These are phyloP conservation scores for Ciborinia camelliae DNA, from an alignment of 2,329 filamentous ascomycete genomes.

Conservation along the genomic window DNA sequence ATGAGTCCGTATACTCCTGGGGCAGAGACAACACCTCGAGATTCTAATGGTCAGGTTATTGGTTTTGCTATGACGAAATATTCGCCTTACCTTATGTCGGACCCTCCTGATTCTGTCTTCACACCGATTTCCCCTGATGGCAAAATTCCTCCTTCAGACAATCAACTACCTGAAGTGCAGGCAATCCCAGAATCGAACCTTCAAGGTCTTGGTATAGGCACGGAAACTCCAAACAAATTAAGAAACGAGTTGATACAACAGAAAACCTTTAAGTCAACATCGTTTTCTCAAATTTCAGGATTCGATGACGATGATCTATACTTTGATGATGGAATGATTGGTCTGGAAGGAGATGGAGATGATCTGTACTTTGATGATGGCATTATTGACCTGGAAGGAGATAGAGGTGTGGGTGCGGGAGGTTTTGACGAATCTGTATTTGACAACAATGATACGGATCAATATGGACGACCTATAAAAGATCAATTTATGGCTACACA, in stretches of 20 bases:
- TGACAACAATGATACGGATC: slow-evolving; percentile 63
- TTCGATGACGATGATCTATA: slow-evolving; percentile 45
- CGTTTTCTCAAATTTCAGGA: slow-evolving; percentile 22
- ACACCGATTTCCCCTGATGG: slow-evolving; percentile 25
- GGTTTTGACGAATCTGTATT: slow-evolving; percentile 73
- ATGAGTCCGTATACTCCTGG: slow-evolving; percentile 50
- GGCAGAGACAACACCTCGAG: slow-evolving; percentile 52
- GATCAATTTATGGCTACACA: slow-evolving; percentile 32
- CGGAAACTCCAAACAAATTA: slow-evolving; percentile 8
- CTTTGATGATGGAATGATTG: slow-evolving; percentile 69
- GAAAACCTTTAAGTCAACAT: not conserved
- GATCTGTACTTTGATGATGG: slow-evolving; percentile 65
- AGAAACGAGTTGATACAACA: slow-evolving; percentile 11
- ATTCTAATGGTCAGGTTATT: slow-evolving; percentile 53
- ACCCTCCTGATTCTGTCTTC: slow-evolving; percentile 13
- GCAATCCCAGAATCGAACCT: not conserved
- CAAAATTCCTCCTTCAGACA: slow-evolving; percentile 11
- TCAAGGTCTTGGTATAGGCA: slow-evolving; percentile 30
- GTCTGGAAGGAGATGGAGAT: slow-evolving; percentile 46
- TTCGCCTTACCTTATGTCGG: slow-evolving; percentile 25
- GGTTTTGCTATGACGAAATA: slow-evolving; percentile 48
- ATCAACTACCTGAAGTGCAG: not conserved
- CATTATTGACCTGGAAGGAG: slow-evolving; percentile 54
- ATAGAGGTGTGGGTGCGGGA: slow-evolving; percentile 46
- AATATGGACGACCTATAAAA: slow-evolving; percentile 58